Base-by-base conservation (phyloP, 352 stramenopile species). In the Globisporangium solare region DNA sequence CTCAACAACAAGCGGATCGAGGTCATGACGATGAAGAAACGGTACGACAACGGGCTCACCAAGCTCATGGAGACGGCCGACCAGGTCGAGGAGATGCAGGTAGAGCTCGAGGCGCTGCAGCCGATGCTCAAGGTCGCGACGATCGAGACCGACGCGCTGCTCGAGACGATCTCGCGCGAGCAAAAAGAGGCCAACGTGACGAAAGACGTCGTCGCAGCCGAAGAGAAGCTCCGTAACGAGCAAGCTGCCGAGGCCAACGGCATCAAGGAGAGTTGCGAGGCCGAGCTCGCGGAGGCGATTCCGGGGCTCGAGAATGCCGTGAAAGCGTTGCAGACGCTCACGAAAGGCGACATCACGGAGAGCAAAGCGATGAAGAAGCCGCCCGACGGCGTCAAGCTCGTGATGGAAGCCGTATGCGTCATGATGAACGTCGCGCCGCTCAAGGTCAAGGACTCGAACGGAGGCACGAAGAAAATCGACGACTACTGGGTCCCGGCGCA, bases 361-460 rank as follows among this genome's bases (percentile, higher is more conserved):
- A 94, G 98, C 47, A 98, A 98, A 67, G 88, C 84, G n/a, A 98
- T 98, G 92, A 97, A 97, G 67, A 98, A 97, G 57, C 94, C 94
- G 0, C 93, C 94, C 18, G 79, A 95, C 49, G 94, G 86, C 5
- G 95, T 98, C 12, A 98, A 98, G 60, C 71, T 98, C 3, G 89
- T 96, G 18, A 96, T 98, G 85, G 90, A 97, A 53, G 91, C 92
- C 6, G 92, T 98, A 7, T 98, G 91, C 64, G 95, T 98, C 53
- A 97, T 98, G 87, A 97, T 98, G 88, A 76, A 77, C 31, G 86
- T 98, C 0, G 79, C 90, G 14, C 92, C 94, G 0, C 69, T 96
- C 37, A 97, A 97, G 54, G 81, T 95, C 0, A 96, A 97, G 31
- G 95, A 98, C 50, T 91, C 95, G 0, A 88, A 92, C 20, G 89